Base-by-base conservation (phyloP, 495 filamentous ascomycete genomes). In the Penicillium robsamsonii region DNA sequence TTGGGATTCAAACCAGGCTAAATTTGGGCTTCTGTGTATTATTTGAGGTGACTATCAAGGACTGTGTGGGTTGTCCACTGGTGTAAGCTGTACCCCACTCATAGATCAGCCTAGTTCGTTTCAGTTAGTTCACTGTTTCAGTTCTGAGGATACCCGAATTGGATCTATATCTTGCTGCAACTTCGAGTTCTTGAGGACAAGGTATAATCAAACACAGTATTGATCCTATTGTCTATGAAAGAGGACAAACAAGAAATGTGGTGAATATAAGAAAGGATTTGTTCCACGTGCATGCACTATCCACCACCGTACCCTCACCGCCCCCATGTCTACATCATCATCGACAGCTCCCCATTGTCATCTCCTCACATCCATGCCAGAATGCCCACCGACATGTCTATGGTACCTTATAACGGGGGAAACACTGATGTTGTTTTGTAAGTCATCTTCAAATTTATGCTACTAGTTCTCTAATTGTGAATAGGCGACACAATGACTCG, bases 401-500 rank as follows among this genome's bases (percentile, higher is more conserved):
- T 79, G 58, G 59, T 79, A 44, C 76, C 76, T 20, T 79, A 79
- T 55, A 67, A 66, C 43, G 72, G 69, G 17, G 71, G 72, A 22
- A 79, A 79, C 54, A 69, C 70, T 30, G 76, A 82, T 57, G 67
- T 82, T 50, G 79, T 82, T 27, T 66, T 82, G 78, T 82, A 66
- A 66, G 77, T 65, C 30, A 15, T 40, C 37, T 12, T 48, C 1
- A 9, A 17, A 17, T 5, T 18, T 27, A 12, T 9, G 33, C 27
- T 40, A 10, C 41, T 33, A 12, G 11, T 40, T 46, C 13, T 48
- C 56, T 54, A 44, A 62, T 48, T 55, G 33, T 37, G 25, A 31
- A 52, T 37, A 97, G 93, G 29, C 94, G 94, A 60, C 91, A 96
- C 69, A 87, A 92, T 64, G 87, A 94, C 68, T 87, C 92, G 4